Evolutionary conservation across 2,329 filamentous ascomycete genomes (phyloP), one percentile per base, ranked within the genome.

Genomic region (Beauveria varroae): DNA sequence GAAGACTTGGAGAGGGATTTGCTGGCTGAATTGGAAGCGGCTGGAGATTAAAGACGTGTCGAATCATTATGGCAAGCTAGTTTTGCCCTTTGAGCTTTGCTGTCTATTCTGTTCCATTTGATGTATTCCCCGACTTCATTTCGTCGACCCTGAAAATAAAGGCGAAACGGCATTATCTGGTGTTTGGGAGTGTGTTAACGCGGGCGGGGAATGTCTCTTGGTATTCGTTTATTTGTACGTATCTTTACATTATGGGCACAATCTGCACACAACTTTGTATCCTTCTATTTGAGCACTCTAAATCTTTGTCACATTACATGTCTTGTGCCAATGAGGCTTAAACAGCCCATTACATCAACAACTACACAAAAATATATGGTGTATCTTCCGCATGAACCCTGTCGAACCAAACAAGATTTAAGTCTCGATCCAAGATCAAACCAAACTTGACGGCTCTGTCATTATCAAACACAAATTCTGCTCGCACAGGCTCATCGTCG

Each of bases 1-100:
- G 81, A 82, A 59, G 85, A 86, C 66, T 72, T 87, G 55, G 86
- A 87, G 71, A 81, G 83, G 43, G 85, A 87, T 67, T 77, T 89
- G 69, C 75, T 86, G 67, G 84, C 84, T 1, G 85, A 83, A 65
- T 75, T 86, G 65, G 83, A 85, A 66, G 72, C 71, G 3, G 72
- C 59, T 74, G 54, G 75, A n/a, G 57, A 51, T 12, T 63, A 40
- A 57, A 37, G 8, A 50, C 26, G 30, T 9, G 40, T 46, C 14
- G 20, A 30, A 40, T 20, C 22, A 41, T 44, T 20, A 44, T 61
- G 49, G 20, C 53, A 47, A 58, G 54, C 60, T 49, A 47, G 22
- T 37, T 47, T 61, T 50, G 43, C 22, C n/a, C 3, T 40, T 54
- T 12, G 8, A 40, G 24, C 30, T 43, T 50, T 55, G 16, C 43